Conservation (phyloP, 441 rosid genomes). For the Arabidopsis hybrid region DNA sequence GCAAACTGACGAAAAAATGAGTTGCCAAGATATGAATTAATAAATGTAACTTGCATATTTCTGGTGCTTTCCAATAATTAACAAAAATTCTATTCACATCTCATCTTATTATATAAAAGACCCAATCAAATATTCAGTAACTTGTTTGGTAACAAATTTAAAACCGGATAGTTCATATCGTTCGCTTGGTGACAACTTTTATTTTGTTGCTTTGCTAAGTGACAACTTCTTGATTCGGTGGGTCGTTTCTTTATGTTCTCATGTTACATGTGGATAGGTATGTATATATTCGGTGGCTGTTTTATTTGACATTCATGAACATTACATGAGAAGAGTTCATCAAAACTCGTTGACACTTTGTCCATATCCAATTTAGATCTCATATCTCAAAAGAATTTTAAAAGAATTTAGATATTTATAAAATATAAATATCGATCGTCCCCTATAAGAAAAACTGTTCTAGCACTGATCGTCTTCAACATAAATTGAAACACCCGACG, state of each 20-base stretch:
- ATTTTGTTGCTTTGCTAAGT: neutral
- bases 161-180: neutral
- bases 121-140: neutral
- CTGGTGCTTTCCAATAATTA: neutral
- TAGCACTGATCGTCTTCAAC: too few relatives aligned
- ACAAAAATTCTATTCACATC: neutral
- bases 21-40: conserved; percentile 6
- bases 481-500: too few relatives aligned
- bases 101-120: neutral
- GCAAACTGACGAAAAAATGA: conserved; percentile 38
- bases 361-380: neutral
- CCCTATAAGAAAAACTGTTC: too few relatives aligned
- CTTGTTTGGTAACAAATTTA: neutral
- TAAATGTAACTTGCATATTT: conserved; percentile 13
- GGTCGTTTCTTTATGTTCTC: conserved; percentile 8
- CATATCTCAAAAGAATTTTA: neutral
- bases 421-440: too few relatives aligned
- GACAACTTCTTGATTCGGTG: conserved; percentile 8
- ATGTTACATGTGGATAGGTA: conserved; percentile 5
- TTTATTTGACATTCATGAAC: conserved; percentile 18
- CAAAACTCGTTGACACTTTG: neutral
- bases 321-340: conserved; percentile 6
- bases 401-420: too few relatives aligned
- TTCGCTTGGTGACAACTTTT: neutral
- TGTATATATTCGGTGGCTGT: conserved; percentile 3